Percentiles rank a stretch among this genome's conserved stretches.
Evolutionary conservation across 768 basidiomycete genomes (phyloP).

Genomic region (Lactarius trivialis): DNA sequence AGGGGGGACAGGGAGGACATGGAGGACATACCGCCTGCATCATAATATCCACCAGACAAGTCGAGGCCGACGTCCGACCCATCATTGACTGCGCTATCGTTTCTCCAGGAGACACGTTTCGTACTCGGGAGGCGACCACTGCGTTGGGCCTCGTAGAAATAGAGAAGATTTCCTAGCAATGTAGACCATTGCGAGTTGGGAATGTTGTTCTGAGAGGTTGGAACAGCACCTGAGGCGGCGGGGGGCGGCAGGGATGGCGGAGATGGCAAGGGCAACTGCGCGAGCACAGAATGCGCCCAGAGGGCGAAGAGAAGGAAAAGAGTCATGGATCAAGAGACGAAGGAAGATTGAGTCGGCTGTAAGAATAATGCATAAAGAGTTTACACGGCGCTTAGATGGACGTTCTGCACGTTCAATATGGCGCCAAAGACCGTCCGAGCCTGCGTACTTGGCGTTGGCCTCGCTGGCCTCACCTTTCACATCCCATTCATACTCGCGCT

Average conservation of each 20-base stretch:
- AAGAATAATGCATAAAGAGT: neutral
- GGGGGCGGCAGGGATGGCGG: constrained; percentile 59
- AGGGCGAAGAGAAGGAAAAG: constrained; percentile 17
- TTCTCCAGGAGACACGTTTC: constrained; percentile 83
- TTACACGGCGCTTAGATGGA: neutral
- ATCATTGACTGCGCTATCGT: constrained; percentile 71
- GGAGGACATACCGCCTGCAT: constrained; percentile 69
- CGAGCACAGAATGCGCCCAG: constrained; percentile 30
- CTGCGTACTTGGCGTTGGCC: constrained; percentile 67
- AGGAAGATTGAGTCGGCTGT: neutral
- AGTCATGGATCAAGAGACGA: neutral
- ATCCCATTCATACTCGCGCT: constrained; percentile 70
- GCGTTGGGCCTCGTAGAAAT: constrained; percentile 89
- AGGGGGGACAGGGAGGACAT: neutral
- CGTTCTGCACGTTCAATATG: neutral
- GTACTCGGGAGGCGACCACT: constrained; percentile 62
- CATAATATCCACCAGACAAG: constrained; percentile 84
- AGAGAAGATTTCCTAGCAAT: constrained; percentile 72
- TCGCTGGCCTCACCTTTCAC: constrained; percentile 75
- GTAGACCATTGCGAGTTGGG: constrained; percentile 80
- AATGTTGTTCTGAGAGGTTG: constrained; percentile 31
- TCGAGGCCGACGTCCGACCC: constrained; percentile 70
- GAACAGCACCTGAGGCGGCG: constrained; percentile 46
- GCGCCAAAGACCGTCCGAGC: constrained; percentile 48
- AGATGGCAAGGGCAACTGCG: constrained; percentile 60